Conservation (phyloP, 495 filamentous ascomycete genomes). For the Pseudomonodictys pantanalensis region DNA sequence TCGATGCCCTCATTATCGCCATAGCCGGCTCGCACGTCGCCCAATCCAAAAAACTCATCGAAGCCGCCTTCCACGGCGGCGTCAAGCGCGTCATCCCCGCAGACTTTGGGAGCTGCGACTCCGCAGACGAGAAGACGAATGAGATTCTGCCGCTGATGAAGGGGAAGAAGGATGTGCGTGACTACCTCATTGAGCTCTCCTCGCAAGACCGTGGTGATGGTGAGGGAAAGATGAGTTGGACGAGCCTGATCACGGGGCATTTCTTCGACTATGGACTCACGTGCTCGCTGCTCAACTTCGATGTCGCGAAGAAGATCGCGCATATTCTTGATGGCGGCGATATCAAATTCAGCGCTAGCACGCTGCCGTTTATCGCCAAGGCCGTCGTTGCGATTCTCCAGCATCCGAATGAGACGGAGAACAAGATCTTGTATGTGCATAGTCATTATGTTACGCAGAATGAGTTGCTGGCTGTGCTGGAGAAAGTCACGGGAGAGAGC, state of each 20-base stretch:
- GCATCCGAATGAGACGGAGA: conserved; percentile 16
- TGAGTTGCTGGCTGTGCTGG: conserved; percentile 17
- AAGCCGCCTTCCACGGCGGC: conserved; percentile 24
- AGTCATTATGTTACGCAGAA: conserved; percentile 25
- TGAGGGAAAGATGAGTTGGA: conserved; percentile 20
- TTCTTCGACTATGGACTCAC: conserved; percentile 30
- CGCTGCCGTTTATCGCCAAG: conserved; percentile 14
- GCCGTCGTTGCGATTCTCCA: conserved; percentile 24
- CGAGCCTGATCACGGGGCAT: conserved; percentile 31
- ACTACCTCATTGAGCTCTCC: conserved; percentile 5
- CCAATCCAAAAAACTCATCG: conserved; percentile 16
- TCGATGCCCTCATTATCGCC: conserved; percentile 31
- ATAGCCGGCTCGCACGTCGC: conserved; percentile 26
- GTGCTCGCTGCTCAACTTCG: conserved; percentile 17
- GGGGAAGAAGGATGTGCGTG: conserved; percentile 26
- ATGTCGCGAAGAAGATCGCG: conserved; percentile 18
- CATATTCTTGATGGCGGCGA: conserved; percentile 31
- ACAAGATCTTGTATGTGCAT: conserved; percentile 32
- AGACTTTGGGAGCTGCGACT: conserved; percentile 33
- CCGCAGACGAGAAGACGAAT: conserved; percentile 18
- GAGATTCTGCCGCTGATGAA: conserved; percentile 26
- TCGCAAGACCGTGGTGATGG: conserved; percentile 4
- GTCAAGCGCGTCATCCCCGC: conserved; percentile 31
- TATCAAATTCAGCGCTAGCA: conserved; percentile 24
- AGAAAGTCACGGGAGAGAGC: conserved; percentile 25